Base-by-base conservation (phyloP, 139 green algal species). In the Chlamydomonas incerta region DNA sequence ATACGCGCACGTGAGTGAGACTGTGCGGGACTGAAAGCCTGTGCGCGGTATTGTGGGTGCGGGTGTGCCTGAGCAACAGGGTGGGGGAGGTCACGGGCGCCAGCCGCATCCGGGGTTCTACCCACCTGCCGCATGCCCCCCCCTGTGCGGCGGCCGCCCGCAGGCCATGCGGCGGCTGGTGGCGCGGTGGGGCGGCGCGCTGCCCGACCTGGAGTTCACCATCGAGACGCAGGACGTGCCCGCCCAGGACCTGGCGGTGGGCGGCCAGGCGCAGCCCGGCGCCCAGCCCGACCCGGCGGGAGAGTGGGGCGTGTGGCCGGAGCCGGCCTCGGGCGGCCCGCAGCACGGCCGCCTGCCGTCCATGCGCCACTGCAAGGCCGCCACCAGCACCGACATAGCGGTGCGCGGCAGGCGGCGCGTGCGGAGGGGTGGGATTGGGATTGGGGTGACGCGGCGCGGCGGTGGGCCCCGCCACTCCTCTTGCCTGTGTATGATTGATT, bases 191-290 rank as follows among this genome's bases (percentile, higher is more conserved):
- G 80, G 79, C 47, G 0, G 47, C 3, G 34, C 72, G 13, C 58
- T 90, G 10, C 87, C 87, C 9, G 87, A 90, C 41, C 70, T 82
- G 28, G 87, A 90, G 87, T 83, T 90, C 28, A 66, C 85, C 9
- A 24, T 90, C 1, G 72, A 72, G n/a, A 85, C 87, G 29, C 33
- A 52, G 33, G 87, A 87, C 66, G 33, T 35, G 37, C 79, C 79
- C 4, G 70, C 18, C 76, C 60, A 72, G 35, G 76, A 83, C 76
- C 37, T 83, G 58, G 37, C n/a, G 15, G 58, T 13, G 62, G 26
- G 26, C 62, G 72, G 20, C 31, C 17, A 0, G 10, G 58, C 1
- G 2, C 21, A 8, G 34, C 15, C n/a, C 3, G 13, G 13, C 15
- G 70, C 41, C 41, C 23, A 35, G 33, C 14, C 31, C 52, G 73